phyloP scores from a whole-genome alignment of 352 stramenopile genomes.

The Blastocystis sp. region DNA sequence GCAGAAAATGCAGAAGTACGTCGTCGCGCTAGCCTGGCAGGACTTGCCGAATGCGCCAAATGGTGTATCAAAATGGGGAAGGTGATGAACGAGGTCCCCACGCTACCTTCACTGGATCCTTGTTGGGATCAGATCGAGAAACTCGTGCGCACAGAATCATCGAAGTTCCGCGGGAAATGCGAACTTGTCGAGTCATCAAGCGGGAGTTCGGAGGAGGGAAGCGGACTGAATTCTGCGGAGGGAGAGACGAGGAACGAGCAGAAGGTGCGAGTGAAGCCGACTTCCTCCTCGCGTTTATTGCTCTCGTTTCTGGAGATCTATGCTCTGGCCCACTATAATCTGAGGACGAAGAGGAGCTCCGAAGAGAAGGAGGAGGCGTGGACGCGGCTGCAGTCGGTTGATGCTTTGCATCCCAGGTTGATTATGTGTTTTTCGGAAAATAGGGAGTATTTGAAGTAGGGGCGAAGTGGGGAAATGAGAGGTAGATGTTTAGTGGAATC shows the following conservation, averaged over 20 bases:
- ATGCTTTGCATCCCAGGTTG: neutral
- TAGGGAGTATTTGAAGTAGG: neutral
- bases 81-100: neutral
- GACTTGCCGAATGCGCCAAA: conserved; percentile 44
- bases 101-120: neutral
- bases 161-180: neutral
- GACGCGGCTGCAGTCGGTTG: neutral
- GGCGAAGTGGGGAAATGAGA: neutral
- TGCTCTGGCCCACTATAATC: neutral
- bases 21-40: neutral
- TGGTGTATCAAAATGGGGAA: conserved; percentile 53
- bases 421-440: neutral
- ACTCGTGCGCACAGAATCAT: neutral
- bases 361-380: neutral
- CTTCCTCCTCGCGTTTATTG: neutral
- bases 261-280: neutral
- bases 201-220: neutral
- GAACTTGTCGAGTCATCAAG: neutral
- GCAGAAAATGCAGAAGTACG: neutral
- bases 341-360: neutral
- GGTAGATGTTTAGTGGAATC: neutral
- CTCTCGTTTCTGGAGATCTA: conserved; percentile 54
- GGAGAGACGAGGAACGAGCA: neutral
- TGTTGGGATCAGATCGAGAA: neutral
- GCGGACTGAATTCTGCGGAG: neutral